Conservation (phyloP, 192 early-diverging fungal species). For the Rhizoclosmatium globosum region DNA sequence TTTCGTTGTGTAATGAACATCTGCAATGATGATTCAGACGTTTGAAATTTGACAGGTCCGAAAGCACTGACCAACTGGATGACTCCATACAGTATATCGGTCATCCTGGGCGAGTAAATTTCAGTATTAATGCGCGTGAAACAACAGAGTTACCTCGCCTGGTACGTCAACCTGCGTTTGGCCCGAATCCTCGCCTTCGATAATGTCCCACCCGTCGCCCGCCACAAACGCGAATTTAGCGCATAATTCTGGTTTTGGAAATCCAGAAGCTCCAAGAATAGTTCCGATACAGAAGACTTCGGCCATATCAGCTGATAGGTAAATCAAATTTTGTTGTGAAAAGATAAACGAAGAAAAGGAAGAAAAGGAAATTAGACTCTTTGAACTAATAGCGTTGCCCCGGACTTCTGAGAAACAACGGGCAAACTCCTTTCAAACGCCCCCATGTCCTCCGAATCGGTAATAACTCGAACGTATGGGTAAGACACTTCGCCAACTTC, state of each 20-base stretch:
- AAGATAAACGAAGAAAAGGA: no score
- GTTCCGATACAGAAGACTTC: slow-evolving; percentile 60
- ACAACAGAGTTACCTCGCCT: slow-evolving; percentile 12
- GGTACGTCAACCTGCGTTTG: slow-evolving; percentile 62
- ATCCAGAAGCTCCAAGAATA: slow-evolving; percentile 55
- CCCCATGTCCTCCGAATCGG: neutral
- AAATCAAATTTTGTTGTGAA: no score
- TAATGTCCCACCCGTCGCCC: slow-evolving; percentile 54
- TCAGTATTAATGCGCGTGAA: neutral
- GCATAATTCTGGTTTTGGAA: slow-evolving; percentile 50
- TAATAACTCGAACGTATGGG: neutral
- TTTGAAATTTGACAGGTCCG: slow-evolving; percentile 1
- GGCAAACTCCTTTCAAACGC: no score
- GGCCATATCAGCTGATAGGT: slow-evolving; percentile 49
- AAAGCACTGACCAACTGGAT: slow-evolving; percentile 59
- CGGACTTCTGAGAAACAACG: no score
- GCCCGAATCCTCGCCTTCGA: slow-evolving; percentile 55
- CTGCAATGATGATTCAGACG: slow-evolving; percentile 32
- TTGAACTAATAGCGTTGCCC: no score
- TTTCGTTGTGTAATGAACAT: slow-evolving; percentile 64
- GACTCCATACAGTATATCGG: slow-evolving; percentile 57
- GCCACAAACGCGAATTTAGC: slow-evolving; percentile 54
- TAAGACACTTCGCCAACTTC: slow-evolving; percentile 86
- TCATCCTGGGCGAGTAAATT: slow-evolving; percentile 43
- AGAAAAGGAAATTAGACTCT: no score